phyloP scores from a whole-genome alignment of 257 asterid species.

The Solanum habrochaites region DNA sequence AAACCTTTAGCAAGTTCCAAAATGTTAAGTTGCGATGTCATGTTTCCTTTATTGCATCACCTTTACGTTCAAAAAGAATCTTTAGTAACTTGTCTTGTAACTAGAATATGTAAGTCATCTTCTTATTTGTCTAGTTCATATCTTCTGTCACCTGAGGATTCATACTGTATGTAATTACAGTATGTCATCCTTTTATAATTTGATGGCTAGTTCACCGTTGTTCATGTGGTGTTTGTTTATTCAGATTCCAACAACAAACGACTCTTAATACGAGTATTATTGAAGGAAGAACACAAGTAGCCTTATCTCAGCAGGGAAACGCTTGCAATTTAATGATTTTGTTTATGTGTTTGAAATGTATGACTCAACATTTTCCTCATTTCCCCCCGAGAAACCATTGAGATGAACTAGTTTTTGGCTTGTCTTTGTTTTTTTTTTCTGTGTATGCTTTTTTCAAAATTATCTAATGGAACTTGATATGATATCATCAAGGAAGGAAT shows the following conservation, averaged over 20 bases:
- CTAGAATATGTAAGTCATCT: neutral
- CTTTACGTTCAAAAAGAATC: neutral
- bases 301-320: neutral
- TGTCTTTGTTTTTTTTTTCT: neutral
- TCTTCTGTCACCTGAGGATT: neutral
- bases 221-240: neutral
- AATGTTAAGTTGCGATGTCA: neutral
- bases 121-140: neutral
- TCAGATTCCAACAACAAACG: neutral
- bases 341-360: neutral
- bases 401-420: neutral
- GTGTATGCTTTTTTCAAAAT: neutral
- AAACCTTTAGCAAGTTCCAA: neutral
- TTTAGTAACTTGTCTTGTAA: neutral
- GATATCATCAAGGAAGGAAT: slow-evolving; percentile 25
- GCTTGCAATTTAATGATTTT: neutral
- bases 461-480: neutral
- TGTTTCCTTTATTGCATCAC: neutral
- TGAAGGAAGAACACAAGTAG: neutral
- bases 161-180: neutral
- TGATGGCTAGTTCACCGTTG: neutral
- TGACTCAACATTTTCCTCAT: neutral
- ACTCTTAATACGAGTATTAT: neutral
- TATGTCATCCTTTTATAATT: neutral
- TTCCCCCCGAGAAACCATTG: neutral